Evolutionary conservation across 495 filamentous ascomycete genomes (phyloP), one percentile per base, ranked within the genome.

Genomic region (Darksidea phi): DNA sequence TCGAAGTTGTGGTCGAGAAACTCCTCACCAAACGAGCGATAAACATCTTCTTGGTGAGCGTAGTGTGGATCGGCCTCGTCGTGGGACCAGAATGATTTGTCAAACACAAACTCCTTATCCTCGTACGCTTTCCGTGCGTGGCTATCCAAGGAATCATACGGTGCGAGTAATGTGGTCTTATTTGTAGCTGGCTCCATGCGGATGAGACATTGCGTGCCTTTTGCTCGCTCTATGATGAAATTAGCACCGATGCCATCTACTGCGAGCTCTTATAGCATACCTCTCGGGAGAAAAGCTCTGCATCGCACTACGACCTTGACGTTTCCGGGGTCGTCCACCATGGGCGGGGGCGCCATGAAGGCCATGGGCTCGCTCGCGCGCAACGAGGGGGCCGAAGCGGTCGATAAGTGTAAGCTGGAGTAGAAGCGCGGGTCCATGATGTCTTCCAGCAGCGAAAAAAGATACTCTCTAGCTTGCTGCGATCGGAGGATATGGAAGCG

Each of bases 1-100:
- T 97, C 93, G 64, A 99, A 99, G 74, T 99, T 99, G 77, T 97
- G 95, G 72, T 99, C 95, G 52, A 99, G 79, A 60, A 97, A 97
- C 64, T 97, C 95, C 71, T 97, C 94, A 34, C 95, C 94, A 5
- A 99, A 80, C 32, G 86, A 85, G 71, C 95, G 88, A 78, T 99
- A 99, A 43, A 99, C 87, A 70, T 97, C 89, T 64, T 92, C 91
- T 68, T 99, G 94, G 57, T 85, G 78, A 18, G 88, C 89, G 67
- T 91, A 92, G 67, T 91, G 86, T 50, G 84, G 78, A 64, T 95
- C 91, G 25, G 75, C 67, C 34, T 78, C 76, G 66, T 93, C 75
- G 72, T 95, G 90, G 55, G 92, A 96, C 91, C 92, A 97, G 75
- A 97, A 99, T 0, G 90, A 96, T 72, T 91, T 95, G 76, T 99